Evolutionary conservation across 192 early-diverging fungal genomes (phyloP).

Genomic region (Dissophora ornata): DNA sequence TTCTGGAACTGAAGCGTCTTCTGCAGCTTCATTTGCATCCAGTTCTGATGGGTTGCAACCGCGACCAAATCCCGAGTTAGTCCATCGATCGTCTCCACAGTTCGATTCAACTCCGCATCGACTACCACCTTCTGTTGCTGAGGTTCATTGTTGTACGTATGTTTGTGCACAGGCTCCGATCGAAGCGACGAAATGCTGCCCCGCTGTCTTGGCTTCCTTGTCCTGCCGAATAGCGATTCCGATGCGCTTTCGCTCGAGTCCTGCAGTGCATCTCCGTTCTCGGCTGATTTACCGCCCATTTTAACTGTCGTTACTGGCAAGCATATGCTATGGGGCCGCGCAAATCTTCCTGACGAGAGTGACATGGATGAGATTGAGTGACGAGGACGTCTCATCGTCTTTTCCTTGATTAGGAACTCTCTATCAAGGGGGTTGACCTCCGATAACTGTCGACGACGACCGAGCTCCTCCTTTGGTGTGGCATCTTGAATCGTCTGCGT

Average conservation of each 20-base stretch:
- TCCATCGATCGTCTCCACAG: constrained; percentile 42
- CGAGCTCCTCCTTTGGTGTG: not conserved
- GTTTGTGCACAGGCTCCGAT: not conserved
- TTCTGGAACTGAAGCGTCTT: constrained; percentile 44
- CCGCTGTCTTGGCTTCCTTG: constrained; percentile 8
- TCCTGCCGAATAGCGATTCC: not conserved
- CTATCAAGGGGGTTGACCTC: not conserved
- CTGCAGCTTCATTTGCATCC: constrained; percentile 45
- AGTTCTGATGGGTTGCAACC: constrained; percentile 47
- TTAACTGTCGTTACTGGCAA: not conserved
- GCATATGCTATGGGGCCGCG: constrained; percentile 12
- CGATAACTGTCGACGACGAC: not conserved
- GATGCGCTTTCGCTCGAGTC: not conserved
- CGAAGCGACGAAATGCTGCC: constrained; percentile 21
- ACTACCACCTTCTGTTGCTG: not conserved
- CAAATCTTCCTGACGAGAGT: constrained; percentile 7
- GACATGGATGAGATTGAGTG: constrained; percentile 17
- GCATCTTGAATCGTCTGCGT: constrained; percentile 28
- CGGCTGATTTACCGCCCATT: not conserved
- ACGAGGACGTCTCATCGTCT: constrained; percentile 2
- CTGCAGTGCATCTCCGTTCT: too few relatives aligned
- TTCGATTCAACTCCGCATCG: constrained; percentile 24
- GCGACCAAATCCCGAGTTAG: constrained; percentile 40
- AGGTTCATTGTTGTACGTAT: not conserved
- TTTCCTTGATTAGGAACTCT: constrained; percentile 2